A percentile compares a stretch with the other conserved stretches of the same genome.
Conservation (phyloP, 164 flowering plant species). For the Vitis labrusca region DNA sequence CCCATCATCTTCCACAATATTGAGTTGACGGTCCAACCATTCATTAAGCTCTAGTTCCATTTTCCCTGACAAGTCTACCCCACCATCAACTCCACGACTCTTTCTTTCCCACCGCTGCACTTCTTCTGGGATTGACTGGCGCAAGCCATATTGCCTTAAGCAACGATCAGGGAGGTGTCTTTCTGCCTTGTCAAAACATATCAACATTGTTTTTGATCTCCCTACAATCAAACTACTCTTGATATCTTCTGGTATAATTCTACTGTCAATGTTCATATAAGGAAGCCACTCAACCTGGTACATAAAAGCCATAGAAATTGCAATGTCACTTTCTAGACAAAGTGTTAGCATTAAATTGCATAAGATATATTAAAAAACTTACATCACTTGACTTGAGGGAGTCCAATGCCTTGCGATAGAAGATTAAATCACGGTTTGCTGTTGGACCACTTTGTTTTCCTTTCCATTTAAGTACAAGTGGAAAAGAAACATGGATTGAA, state of each 20-base stretch:
- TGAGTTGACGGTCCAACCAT: constrained; percentile 50
- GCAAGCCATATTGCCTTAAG: constrained; percentile 61
- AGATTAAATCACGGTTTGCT: constrained; percentile 65
- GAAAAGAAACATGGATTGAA: constrained; percentile 56
- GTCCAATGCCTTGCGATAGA: constrained; percentile 71
- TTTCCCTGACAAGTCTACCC: constrained; percentile 58
- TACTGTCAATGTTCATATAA: constrained; percentile 37
- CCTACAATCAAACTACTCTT: constrained; percentile 40
- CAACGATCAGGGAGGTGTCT: constrained; percentile 75
- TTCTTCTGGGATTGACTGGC: constrained; percentile 53
- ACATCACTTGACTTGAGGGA: constrained; percentile 56
- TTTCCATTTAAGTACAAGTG: constrained; percentile 78
- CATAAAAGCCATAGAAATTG: not conserved
- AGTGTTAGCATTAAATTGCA: not conserved
- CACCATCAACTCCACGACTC: constrained; percentile 70
- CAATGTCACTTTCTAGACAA: not conserved
- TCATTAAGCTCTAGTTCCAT: constrained; percentile 58
- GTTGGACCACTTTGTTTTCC: constrained; percentile 75
- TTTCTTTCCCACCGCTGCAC: constrained; percentile 63
- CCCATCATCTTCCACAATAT: constrained; percentile 45
- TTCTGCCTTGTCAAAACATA: constrained; percentile 79
- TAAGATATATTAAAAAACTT: constrained; percentile 18
- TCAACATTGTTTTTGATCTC: constrained; percentile 71
- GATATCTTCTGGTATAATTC: constrained; percentile 46
- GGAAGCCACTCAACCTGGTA: constrained; percentile 74